Conservation (phyloP, 2,329 filamentous ascomycete genomes). For the Byssothecium circinans region DNA sequence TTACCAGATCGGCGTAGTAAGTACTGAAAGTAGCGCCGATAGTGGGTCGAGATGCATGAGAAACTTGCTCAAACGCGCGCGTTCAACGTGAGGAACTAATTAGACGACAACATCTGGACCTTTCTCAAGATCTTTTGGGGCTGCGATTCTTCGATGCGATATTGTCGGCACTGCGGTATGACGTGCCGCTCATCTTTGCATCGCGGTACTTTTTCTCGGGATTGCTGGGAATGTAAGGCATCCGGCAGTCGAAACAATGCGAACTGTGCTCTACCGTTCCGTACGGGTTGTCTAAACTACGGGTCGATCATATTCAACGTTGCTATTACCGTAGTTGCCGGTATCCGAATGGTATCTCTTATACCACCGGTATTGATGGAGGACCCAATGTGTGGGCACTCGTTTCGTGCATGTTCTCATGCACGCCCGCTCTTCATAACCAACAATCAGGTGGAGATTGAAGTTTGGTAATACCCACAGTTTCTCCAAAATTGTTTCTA, state of each 20-base stretch:
- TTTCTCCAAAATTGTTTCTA: neutral
- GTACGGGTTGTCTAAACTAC: neutral
- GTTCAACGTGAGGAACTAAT: neutral
- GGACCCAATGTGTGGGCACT: neutral
- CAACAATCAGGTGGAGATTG: neutral
- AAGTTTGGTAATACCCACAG: neutral
- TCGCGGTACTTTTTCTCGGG: neutral
- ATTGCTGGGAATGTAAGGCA: neutral
- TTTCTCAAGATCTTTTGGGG: neutral
- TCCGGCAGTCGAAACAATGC: neutral
- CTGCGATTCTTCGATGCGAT: neutral
- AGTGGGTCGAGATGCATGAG: constrained; percentile 1
- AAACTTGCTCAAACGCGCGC: constrained; percentile 8
- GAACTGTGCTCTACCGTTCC: neutral
- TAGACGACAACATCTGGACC: neutral
- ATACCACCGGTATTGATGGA: neutral
- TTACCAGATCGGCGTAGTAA: neutral
- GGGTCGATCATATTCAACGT: neutral
- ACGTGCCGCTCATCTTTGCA: neutral
- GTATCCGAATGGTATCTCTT: neutral
- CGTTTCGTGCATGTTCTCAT: neutral
- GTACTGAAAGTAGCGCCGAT: neutral
- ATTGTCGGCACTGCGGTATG: neutral
- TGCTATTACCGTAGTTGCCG: neutral
- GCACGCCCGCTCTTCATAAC: neutral